These are phyloP conservation scores for Diaporthe humulicola DNA, from an alignment of 2,329 filamentous ascomycete species.

Conservation along the genomic window DNA sequence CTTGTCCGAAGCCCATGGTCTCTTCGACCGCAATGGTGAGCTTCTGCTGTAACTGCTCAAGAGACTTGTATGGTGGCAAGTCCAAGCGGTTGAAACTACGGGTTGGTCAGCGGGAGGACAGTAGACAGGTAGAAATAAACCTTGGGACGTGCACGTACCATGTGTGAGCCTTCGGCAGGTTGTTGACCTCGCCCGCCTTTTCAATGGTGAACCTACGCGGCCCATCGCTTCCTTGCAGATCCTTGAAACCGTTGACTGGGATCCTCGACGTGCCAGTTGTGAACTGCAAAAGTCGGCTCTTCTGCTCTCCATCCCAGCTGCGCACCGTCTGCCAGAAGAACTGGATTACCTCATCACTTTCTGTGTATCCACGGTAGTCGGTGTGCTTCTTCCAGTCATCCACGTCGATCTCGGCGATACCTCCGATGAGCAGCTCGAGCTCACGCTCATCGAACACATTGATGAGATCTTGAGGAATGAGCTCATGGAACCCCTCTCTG, in stretches of 20 bases:
- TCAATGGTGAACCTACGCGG: constrained; percentile 97
- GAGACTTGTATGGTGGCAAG: constrained; percentile 90
- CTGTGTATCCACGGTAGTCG: constrained; percentile 98
- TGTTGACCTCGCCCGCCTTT: constrained; percentile 91
- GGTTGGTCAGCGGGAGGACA: not conserved
- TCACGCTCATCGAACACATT: constrained; percentile 99
- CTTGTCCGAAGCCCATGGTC: constrained; percentile 98
- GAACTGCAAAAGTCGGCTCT: constrained; percentile 95
- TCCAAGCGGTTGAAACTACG: constrained; percentile 95
- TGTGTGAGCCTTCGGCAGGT: constrained; percentile 96
- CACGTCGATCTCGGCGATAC: constrained; percentile 99
- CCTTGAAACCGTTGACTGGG: constrained; percentile 99
- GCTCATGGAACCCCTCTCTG: constrained; percentile 96
- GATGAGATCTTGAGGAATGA: constrained; percentile 95
- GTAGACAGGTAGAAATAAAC: not conserved
- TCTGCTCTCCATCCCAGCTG: constrained; percentile 98
- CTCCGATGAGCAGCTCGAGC: constrained; percentile 94
- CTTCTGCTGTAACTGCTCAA: constrained; percentile 89
- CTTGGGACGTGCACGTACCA: constrained; percentile 76
- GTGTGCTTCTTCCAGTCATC: constrained; percentile 99
- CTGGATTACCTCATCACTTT: constrained; percentile 96
- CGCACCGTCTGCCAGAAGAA: constrained; percentile 99
- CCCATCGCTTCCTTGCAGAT: constrained; percentile 96
- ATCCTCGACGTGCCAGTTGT: constrained; percentile 98
- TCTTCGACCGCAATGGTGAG: constrained; percentile 98